Evolutionary conservation across 306 rosid species (phyloP), one percentile per base, ranked within the genome.

Genomic region (Cercis canadensis): DNA sequence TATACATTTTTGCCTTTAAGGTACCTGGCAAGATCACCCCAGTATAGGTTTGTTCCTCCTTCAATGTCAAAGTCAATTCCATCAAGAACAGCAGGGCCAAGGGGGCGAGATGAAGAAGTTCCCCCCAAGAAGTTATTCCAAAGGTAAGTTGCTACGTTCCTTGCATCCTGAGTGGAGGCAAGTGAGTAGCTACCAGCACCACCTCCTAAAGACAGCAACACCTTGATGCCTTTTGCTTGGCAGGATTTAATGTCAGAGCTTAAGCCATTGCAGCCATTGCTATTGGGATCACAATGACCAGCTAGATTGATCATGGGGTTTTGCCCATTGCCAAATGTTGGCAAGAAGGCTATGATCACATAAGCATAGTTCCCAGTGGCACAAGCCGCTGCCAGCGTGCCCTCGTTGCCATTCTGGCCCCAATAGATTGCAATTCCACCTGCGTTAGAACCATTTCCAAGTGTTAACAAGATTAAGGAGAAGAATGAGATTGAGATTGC

Each of bases 191-290:
- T 53, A 2, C 41, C 62, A 14, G 51, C 39, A 18, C 24, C 51
- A 5, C 72, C 72, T 51, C 73, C 53, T 4, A 67, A 8, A 39
- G 73, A 67, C 13, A 53, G 56, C 19, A 69, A 24, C 0, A 69
- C 74, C 53, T 56, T 69, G 33, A 56, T 69, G 64, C 57, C 57
- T 6, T 17, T 16, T 33, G 52, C 54, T 57, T 70, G 57, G 7
- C 57, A 70, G 0, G 75, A 41, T 41, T 18, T 21, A 1, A 62
- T 43, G 3, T 43, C 53, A 24, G 68, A 62, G 15, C 68, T 62
- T 31, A 62, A 43, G 11, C 39, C 68, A 24, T 4, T 7, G 11
- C 39, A 62, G 4, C 68, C 67, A 40, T 40, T 62, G 11, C 1
- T 61, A 3, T 12, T 4, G 1, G 66, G 34, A 41, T 40, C 67